Evolutionary conservation across 139 green algal genomes (phyloP).

Genomic region (Tetraselmis chui): DNA sequence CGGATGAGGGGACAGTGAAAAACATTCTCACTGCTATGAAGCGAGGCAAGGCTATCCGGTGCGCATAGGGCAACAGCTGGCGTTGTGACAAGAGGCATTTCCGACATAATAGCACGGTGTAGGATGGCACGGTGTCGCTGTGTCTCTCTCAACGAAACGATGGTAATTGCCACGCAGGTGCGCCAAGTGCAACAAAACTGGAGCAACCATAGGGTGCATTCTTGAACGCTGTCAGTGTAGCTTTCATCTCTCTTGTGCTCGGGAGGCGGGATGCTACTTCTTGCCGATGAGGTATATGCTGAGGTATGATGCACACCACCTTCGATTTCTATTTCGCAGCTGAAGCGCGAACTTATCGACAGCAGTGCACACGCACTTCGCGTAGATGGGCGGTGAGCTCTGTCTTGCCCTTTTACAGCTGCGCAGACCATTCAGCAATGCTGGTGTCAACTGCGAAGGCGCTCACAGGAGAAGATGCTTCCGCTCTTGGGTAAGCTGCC

Average conservation of each 20-base stretch:
- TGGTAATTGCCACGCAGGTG: slow-evolving; percentile 27
- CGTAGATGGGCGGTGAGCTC: not conserved
- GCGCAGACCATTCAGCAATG: not conserved
- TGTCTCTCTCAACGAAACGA: not conserved
- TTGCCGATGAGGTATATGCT: not conserved
- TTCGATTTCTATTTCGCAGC: no score
- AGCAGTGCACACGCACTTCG: no score
- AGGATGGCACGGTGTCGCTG: not conserved
- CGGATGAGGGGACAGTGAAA: slow-evolving; percentile 13
- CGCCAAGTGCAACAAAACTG: slow-evolving; percentile 2
- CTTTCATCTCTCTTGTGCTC: not conserved
- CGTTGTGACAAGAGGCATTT: not conserved
- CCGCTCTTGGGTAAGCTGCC: not conserved
- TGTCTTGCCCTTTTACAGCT: not conserved
- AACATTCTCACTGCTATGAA: not conserved
- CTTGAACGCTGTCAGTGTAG: not conserved
- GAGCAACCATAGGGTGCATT: not conserved
- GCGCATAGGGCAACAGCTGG: not conserved
- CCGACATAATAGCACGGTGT: not conserved
- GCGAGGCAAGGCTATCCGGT: not conserved
- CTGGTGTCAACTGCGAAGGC: not conserved
- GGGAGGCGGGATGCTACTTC: not conserved
- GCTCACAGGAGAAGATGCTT: not conserved
- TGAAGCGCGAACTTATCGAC: no score
- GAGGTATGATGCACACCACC: not conserved